Percentiles rank a stretch among this genome's conserved stretches.
phyloP scores from a whole-genome alignment of 768 basidiomycete genomes.

The Rhizopogon vinicolor region DNA sequence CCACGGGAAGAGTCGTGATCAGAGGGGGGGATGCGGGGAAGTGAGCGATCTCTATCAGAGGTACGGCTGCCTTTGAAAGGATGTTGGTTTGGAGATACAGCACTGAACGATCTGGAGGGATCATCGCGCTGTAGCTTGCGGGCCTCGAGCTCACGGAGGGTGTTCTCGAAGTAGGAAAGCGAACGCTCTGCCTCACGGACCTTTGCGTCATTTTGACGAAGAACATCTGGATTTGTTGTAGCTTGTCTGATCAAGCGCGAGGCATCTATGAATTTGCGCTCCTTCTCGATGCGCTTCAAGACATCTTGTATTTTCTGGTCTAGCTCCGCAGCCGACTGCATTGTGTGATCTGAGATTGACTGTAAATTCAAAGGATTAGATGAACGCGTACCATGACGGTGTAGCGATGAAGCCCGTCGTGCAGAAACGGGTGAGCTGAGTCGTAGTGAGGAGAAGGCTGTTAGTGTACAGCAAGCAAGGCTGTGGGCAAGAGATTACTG shows the following conservation, averaged over 20 bases:
- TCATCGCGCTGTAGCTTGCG: constrained; percentile 63
- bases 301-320: constrained; percentile 94
- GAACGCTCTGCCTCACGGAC: constrained; percentile 83
- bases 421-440: constrained; percentile 1
- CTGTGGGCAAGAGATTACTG: constrained; percentile 10
- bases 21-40: constrained; percentile 49
- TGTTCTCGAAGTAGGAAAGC: constrained; percentile 83
- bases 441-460: constrained; percentile 13
- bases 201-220: constrained; percentile 76
- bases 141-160: constrained; percentile 75
- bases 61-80: constrained; percentile 13
- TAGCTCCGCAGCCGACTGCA: constrained; percentile 46
- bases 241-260: constrained; percentile 75
- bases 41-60: constrained; percentile 27
- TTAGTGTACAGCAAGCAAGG: constrained; percentile 11
- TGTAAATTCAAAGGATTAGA: constrained; percentile 6
- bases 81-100: constrained; percentile 22
- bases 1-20: constrained; percentile 34
- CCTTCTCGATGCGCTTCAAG: constrained; percentile 84
- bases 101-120: constrained; percentile 48
- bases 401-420: background rate
- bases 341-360: constrained; percentile 2
- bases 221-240: constrained; percentile 82
- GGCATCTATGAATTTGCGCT: constrained; percentile 89
- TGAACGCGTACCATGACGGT: constrained; percentile 24